These are phyloP conservation scores for Cryomyces minteri DNA, from an alignment of 495 filamentous ascomycete species.

Conservation along the genomic window DNA sequence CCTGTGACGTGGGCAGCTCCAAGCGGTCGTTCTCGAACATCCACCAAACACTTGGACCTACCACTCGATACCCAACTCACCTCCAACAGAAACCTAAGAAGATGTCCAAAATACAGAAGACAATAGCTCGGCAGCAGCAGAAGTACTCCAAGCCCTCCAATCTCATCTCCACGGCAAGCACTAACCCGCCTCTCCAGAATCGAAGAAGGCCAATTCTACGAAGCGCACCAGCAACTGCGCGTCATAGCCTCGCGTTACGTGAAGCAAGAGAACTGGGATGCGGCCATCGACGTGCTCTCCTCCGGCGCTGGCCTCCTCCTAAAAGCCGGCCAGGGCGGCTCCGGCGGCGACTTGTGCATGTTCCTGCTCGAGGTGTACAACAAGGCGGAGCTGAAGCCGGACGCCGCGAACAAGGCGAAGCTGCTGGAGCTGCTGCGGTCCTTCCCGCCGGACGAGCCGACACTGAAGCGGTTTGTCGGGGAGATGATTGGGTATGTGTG, in stretches of 20 bases:
- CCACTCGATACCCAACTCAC: too few relatives aligned
- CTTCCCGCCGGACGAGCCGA: conserved; percentile 72
- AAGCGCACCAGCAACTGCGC: conserved; percentile 93
- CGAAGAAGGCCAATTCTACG: conserved; percentile 82
- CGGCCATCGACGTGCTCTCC: conserved; percentile 72
- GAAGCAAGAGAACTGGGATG: conserved; percentile 62
- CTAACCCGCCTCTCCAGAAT: conserved; percentile 36
- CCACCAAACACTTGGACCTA: too few relatives aligned
- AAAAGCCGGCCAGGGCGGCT: conserved; percentile 76
- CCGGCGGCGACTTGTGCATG: conserved; percentile 76
- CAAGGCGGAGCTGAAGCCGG: conserved; percentile 57
- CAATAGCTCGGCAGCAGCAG: conserved; percentile 49
- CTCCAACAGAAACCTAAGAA: too few relatives aligned
- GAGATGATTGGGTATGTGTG: conserved; percentile 58
- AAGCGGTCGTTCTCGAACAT: too few relatives aligned
- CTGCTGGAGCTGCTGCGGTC: conserved; percentile 48
- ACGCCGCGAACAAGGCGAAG: conserved; percentile 43
- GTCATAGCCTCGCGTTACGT: conserved; percentile 84
- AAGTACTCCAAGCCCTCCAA: conserved; percentile 27
- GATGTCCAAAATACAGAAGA: conserved; percentile 57
- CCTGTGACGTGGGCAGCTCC: too few relatives aligned
- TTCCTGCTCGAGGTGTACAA: conserved; percentile 76
- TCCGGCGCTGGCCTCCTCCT: conserved; percentile 70
- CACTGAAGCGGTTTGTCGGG: conserved; percentile 73
- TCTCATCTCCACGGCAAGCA: neutral